Conservation (phyloP, 2,329 filamentous ascomycete genomes). For the Claviceps sp. region DNA sequence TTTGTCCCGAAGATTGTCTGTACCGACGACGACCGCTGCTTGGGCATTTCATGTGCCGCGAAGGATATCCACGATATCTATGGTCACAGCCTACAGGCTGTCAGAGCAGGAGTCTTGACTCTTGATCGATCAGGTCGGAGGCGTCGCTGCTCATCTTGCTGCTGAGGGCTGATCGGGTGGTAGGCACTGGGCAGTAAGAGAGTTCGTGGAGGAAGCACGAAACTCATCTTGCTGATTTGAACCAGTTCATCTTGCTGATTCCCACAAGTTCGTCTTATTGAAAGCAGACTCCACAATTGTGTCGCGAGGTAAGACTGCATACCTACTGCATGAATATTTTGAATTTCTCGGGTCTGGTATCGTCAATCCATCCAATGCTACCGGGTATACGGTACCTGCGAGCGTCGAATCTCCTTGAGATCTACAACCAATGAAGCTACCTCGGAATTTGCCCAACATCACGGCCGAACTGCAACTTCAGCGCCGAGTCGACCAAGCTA, state of each 20-base stretch:
- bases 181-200: no score
- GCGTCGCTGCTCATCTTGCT: neutral
- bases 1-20: neutral
- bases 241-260: no score
- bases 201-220: no score
- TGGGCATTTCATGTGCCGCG: neutral
- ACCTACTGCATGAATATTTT: neutral
- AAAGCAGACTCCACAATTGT: neutral
- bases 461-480: neutral
- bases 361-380: neutral
- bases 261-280: neutral
- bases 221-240: no score
- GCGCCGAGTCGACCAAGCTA: neutral
- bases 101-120: neutral
- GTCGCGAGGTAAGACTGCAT: conserved; percentile 1
- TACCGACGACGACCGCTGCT: neutral
- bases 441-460: neutral
- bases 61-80: neutral
- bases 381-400: neutral
- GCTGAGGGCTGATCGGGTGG: neutral
- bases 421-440: neutral
- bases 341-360: neutral
- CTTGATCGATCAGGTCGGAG: neutral
- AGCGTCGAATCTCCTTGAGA: neutral
- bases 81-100: neutral